Base-by-base conservation (phyloP, 345 rosid genomes). In the Populus deltoides region DNA sequence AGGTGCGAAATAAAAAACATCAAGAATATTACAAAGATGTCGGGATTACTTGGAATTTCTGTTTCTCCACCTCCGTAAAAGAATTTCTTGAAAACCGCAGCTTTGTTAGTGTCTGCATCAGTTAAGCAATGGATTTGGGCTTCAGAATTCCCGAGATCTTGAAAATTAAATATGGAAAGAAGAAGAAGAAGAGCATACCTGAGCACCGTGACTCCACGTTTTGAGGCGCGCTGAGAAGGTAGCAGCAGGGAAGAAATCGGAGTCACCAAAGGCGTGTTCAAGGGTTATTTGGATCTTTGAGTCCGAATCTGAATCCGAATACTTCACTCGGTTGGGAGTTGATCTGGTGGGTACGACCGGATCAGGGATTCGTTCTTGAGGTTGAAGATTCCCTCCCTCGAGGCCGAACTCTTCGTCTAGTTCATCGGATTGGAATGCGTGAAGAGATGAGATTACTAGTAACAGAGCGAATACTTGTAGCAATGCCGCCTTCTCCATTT, bases 151-250 rank as follows among this genome's bases (percentile, higher is more conserved):
- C 18, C 53, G 53, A 47, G 18, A 47, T 47, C 53, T 47, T 12
- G 53, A 47, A 47, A 47, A 47, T 15, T 47, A 47, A 79, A 43
- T n/a, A 29, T 35, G 36, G 17, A 6, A 45, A 8, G 4, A 71
- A 12, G 47, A 8, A 55, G 49, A 63, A n/a, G 12, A 7, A 22
- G 11, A 24, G 62, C 0, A n/a, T 55, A 93, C 99, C 98, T 90
- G 96, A 77, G 90, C 89, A 2, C 99, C 98, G 67, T 91, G 94
- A 73, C 80, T 88, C 88, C 90, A 88, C 63, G 95, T 87, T 87
- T 88, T 96, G 82, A 96, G 92, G 76, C 98, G 98, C 70, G 97
- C 99, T 36, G 98, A 88, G 88, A 96, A 96, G 80, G 90, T 86
- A 62, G 97, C 98, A 22, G 97, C 97, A 22, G 91, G 86, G 49